phyloP scores from a whole-genome alignment of 208 protist genomes.

The Tritrichomonas foetus region DNA sequence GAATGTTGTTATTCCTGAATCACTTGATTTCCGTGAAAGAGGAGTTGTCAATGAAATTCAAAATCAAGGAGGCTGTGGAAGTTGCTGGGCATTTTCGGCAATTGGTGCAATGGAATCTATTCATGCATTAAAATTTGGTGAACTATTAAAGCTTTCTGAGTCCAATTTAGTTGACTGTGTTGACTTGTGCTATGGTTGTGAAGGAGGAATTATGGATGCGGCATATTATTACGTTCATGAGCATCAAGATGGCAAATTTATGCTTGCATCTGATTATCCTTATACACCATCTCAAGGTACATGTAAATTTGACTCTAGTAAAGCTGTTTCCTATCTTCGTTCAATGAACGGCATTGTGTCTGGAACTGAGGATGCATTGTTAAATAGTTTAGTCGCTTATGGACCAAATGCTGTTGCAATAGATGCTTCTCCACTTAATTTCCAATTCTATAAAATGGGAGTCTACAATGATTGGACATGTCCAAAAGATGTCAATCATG shows the following conservation, averaged over 20 bases:
- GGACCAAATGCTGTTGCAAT: too few species aligned
- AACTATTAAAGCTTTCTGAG: neutral
- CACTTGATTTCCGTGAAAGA: neutral
- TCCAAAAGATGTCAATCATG: too few species aligned
- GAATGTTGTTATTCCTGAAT: constrained; percentile 24
- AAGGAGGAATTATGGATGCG: neutral
- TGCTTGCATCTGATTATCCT: neutral
- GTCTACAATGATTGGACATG: too few species aligned
- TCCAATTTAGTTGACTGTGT: neutral
- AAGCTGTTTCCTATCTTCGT: too few species aligned
- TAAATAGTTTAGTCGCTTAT: too few species aligned
- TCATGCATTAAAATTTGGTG: neutral
- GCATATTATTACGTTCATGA: neutral
- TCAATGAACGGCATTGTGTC: too few species aligned
- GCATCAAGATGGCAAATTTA: neutral
- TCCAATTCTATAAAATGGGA: too few species aligned
- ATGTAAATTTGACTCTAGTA: too few species aligned
- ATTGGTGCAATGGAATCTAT: neutral
- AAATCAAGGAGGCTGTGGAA: neutral
- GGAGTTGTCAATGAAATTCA: neutral
- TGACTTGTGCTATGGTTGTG: neutral
- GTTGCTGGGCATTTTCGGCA: neutral
- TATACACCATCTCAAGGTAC: too few species aligned
- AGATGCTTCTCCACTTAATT: too few species aligned
- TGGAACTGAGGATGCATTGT: too few species aligned